Evolutionary conservation across 1,284 basidiomycete species (phyloP), one percentile per base, ranked within the genome.

Genomic region (Somion occarium): DNA sequence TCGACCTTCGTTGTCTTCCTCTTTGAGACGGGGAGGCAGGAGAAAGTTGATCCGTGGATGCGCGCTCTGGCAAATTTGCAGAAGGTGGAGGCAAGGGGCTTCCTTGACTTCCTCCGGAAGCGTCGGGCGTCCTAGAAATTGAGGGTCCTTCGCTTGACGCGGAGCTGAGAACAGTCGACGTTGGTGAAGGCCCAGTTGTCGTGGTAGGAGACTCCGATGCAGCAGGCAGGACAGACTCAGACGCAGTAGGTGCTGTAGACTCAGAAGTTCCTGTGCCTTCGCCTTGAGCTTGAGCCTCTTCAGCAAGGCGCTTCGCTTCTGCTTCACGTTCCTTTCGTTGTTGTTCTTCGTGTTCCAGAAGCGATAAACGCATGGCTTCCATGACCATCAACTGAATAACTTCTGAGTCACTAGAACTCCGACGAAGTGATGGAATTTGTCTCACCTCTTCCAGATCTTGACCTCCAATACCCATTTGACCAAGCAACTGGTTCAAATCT

Each of bases 311-410:
- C 64, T 79, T 72, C 52, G 72, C 68, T 60, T 75, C 76, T 56
- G 85, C 80, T 59, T 82, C 83, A 51, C 75, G 77, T 60, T 87
- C 79, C 59, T 80, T 82, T 58, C 78, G 74, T 60, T 89, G 86
- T 49, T 88, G 85, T 57, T 85, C 85, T 67, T 91, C 88, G 57
- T 98, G 93, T 59, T 99, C 96, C 49, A 97, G 68, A 57, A 98
- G 74, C 42, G 93, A 97, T 52, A 98, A 73, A 39, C 96, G 84
- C 94, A 99, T 98, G 1, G 96, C 97, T 71, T 99, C 96, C 91
- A 96, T 95, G 49, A 99, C 77, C 95, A 99, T 98, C 44, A 98
- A 73, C 90, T 98, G 61, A 59, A 25, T 62, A 34, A 34, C 30
- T 7, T 34, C 7, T 34, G 7, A 34, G 23, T 30, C 13, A 9